These are phyloP conservation scores for Seiridium unicorne DNA, from an alignment of 2,329 filamentous ascomycete species.

Conservation along the genomic window DNA sequence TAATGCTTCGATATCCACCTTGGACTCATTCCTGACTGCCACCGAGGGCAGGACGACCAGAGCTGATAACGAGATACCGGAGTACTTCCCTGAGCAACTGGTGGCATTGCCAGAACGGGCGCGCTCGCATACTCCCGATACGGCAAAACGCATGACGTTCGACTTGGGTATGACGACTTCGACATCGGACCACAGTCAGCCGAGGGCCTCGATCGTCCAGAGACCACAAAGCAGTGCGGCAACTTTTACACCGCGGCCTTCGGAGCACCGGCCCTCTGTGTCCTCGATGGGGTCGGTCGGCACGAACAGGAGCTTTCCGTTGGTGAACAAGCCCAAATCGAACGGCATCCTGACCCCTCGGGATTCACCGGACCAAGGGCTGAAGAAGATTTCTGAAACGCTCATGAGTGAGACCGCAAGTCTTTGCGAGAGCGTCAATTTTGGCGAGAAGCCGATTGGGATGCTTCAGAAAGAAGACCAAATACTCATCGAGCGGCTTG, in stretches of 20 bases:
- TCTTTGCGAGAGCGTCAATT: conserved; percentile 30
- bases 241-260: conserved; percentile 21
- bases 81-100: conserved; percentile 19
- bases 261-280: conserved; percentile 50
- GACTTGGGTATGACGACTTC: conserved; percentile 16
- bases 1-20: conserved; percentile 47
- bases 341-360: conserved; percentile 45
- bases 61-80: conserved; percentile 16
- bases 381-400: conserved; percentile 45
- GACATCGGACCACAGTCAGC: conserved; percentile 19
- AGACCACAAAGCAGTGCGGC: conserved; percentile 42
- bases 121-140: conserved; percentile 29
- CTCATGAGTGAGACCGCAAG: conserved; percentile 48
- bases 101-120: conserved; percentile 19
- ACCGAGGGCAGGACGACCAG: conserved; percentile 40
- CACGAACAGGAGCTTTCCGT: conserved; percentile 61
- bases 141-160: conserved; percentile 23
- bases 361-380: conserved; percentile 48
- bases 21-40: conserved; percentile 57
- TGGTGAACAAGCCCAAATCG: conserved; percentile 51
- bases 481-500: conserved; percentile 56
- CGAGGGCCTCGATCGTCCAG: conserved; percentile 34
- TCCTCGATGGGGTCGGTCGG: conserved; percentile 58
- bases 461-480: conserved; percentile 55
- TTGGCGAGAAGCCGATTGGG: conserved; percentile 38